A percentile compares a stretch with the other conserved stretches of the same genome.
These are phyloP conservation scores for Baudoinia panamericana DNA, from an alignment of 495 filamentous ascomycete species.

Conservation along the genomic window DNA sequence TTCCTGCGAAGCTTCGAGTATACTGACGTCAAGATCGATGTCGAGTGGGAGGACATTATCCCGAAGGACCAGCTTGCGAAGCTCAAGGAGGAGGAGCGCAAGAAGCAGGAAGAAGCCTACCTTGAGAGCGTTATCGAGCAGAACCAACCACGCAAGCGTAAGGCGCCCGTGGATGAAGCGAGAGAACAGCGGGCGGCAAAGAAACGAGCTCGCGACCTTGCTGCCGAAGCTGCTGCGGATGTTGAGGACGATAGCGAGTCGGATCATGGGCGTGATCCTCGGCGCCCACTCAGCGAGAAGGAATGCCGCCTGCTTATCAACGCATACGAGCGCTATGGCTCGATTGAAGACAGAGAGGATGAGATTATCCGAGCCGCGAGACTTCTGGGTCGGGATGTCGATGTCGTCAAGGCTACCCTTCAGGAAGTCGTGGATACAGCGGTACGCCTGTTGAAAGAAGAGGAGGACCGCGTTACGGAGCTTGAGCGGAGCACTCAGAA, in stretches of 20 bases:
- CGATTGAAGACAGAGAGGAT: conserved; percentile 69
- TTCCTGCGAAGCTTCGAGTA: conserved; percentile 83
- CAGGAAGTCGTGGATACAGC: conserved; percentile 63
- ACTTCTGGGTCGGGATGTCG: conserved; percentile 63
- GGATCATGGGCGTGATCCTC: conserved; percentile 51
- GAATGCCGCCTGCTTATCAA: conserved; percentile 82
- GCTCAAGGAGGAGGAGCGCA: conserved; percentile 78
- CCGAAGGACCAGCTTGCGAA: conserved; percentile 79
- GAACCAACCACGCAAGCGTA: conserved; percentile 75
- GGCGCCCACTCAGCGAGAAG: conserved; percentile 72
- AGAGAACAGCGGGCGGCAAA: conserved; percentile 85
- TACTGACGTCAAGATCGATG: conserved; percentile 84
- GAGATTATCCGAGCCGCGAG: conserved; percentile 78
- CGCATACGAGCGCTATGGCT: conserved; percentile 77
- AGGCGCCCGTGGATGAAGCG: conserved; percentile 49
- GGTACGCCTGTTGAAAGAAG: conserved; percentile 53
- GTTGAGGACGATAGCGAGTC: conserved; percentile 43
- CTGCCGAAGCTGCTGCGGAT: conserved; percentile 40
- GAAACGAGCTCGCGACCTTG: conserved; percentile 70
- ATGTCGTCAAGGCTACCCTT: conserved; percentile 56
- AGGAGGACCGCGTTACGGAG: conserved; percentile 44
- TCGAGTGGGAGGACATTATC: conserved; percentile 97
- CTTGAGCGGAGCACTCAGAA: conserved; percentile 57
- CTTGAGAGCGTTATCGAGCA: conserved; percentile 71
- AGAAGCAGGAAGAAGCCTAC: conserved; percentile 68